A percentile compares a stretch with the other conserved stretches of the same genome.
Evolutionary conservation across 768 basidiomycete species (phyloP).

Genomic region (Lactarius quietus): DNA sequence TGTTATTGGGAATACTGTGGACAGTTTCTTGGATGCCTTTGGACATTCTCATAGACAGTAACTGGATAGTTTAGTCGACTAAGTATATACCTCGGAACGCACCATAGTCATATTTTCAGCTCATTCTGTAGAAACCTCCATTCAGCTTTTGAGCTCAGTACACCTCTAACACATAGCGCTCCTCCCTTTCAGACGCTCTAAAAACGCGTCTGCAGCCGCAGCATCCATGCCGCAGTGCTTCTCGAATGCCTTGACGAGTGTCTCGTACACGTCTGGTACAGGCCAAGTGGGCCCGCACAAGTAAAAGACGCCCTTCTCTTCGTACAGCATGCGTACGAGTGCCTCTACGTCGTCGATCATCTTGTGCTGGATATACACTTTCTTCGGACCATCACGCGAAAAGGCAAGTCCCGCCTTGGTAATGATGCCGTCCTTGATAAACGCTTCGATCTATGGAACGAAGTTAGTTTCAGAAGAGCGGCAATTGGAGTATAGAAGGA

Average conservation of each 20-base stretch:
- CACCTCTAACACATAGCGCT: slow-evolving; percentile 96
- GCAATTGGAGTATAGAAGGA: not conserved
- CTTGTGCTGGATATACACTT: slow-evolving; percentile 99
- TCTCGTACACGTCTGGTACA: slow-evolving; percentile 97
- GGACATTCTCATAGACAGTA: not conserved
- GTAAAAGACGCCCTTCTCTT: slow-evolving; percentile 83
- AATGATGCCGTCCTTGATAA: slow-evolving; percentile 78
- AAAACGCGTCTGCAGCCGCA: slow-evolving; percentile 68
- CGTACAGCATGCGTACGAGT: slow-evolving; percentile 70
- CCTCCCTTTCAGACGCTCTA: slow-evolving; percentile 92
- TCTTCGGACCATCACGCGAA: slow-evolving; percentile 88
- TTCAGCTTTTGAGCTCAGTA: slow-evolving; percentile 12
- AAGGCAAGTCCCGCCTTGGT: slow-evolving; percentile 92
- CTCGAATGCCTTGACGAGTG: slow-evolving; percentile 76
- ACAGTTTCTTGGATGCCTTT: not conserved
- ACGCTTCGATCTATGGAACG: slow-evolving; percentile 68
- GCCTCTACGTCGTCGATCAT: slow-evolving; percentile 86
- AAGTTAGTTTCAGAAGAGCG: slow-evolving; percentile 4
- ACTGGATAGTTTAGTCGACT: not conserved
- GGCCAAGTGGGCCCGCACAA: slow-evolving; percentile 99
- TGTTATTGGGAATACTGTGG: too few species aligned
- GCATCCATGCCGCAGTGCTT: slow-evolving; percentile 64
- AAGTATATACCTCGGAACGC: not conserved
- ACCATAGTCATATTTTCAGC: not conserved
- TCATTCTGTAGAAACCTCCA: not conserved